Evolutionary conservation across 495 filamentous ascomycete species (phyloP), one percentile per base, ranked within the genome.

Genomic region (Xylaria cubensis): DNA sequence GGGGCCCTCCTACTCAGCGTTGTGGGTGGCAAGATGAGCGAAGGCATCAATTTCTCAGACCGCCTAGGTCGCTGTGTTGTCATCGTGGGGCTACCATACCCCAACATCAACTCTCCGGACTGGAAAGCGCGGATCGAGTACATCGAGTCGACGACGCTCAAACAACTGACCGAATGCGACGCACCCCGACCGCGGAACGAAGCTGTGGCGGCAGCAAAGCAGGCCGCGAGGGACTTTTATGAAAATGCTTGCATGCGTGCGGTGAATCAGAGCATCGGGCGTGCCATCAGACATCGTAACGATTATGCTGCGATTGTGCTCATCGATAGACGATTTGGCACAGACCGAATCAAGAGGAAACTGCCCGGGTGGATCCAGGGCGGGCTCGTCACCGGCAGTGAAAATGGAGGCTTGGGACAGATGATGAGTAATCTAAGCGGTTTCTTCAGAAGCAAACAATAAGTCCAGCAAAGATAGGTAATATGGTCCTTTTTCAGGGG

Each of bases 31-130:
- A 96, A 94, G 73, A 88, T 99, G 81, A 95, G 92, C 66, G 96
- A 99, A 82, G 96, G 96, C 68, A 98, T 99, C 84, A 99, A 99
- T 81, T 99, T 99, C 85, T 94, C 94, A 17, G 96, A 99, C 79
- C 86, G 87, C 17, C 89, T 99, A 13, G 96, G 96, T 4, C 90
- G 96, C 50, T 94, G 92, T 59, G 93, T 99, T 48, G 79, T 97
- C 8, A 92, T 98, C 58, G 88, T 98, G 55, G 96, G 96, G 3
- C 84, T 98, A 0, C 96, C 96, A 1, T 99, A 96, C 78, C 95
- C 96, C 5, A 99, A 99, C 75, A 91, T 93, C 67, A 88, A 92
- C 76, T 93, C 92, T 12, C 90, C 94, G 15, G 92, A 97, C 74
- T 98, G 96, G 96, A 92, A 93, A 75, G 94, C 96, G 0, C 94